These are phyloP conservation scores for Selaginella tamariscina DNA, from an alignment of 75 land plant species.

Conservation along the genomic window DNA sequence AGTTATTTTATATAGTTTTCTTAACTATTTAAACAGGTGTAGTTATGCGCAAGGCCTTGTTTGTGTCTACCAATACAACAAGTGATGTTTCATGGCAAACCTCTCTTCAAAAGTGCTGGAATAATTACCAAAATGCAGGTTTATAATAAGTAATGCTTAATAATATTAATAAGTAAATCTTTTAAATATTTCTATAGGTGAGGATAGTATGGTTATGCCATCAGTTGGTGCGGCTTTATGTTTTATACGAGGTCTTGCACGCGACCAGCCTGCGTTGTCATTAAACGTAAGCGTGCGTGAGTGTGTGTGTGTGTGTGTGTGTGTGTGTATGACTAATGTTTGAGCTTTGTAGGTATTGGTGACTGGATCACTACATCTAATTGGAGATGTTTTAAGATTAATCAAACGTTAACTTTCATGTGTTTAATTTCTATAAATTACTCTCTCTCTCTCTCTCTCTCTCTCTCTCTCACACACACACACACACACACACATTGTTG, in stretches of 20 bases:
- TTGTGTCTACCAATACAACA: neutral
- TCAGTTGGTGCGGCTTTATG: neutral
- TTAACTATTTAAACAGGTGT: neutral
- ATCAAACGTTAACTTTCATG: neutral
- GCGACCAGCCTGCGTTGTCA: neutral
- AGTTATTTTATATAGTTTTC: neutral
- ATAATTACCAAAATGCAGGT: neutral
- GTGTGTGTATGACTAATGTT: neutral
- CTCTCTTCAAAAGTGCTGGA: neutral
- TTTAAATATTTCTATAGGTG: neutral
- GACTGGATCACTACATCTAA: neutral
- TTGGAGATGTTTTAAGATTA: neutral
- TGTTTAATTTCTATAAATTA: too few relatives aligned
- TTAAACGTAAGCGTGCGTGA: neutral
- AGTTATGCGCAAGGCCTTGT: neutral
- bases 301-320: neutral
- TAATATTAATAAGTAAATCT: neutral
- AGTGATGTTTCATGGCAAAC: neutral
- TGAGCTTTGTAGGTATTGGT: neutral
- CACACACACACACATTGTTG: too few relatives aligned
- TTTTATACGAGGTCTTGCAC: neutral
- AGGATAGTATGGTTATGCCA: neutral
- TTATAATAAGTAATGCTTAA: neutral
- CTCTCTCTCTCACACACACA: too few relatives aligned
- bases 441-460: too few relatives aligned